Evolutionary conservation across 768 basidiomycete genomes (phyloP).

Genomic region (Hericium rajendrae): DNA sequence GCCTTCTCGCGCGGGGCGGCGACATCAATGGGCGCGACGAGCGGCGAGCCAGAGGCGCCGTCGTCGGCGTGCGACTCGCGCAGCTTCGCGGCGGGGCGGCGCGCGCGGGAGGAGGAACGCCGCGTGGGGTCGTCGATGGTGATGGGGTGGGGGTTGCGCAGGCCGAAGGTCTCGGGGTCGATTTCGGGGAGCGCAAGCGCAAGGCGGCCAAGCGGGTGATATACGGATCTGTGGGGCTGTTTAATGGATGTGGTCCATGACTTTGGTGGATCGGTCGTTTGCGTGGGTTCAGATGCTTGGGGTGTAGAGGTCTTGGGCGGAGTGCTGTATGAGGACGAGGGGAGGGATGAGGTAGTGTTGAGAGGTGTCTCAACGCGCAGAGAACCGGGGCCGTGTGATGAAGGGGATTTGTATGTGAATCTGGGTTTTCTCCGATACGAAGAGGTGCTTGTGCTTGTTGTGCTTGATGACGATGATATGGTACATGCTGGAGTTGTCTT

Average conservation of each 20-base stretch:
- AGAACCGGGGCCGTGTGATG: conserved; percentile 7
- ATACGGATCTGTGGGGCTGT: conserved; percentile 11
- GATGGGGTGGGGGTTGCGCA: not conserved
- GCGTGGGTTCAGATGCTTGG: not conserved
- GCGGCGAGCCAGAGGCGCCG: conserved; percentile 3
- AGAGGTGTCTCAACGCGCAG: conserved; percentile 11
- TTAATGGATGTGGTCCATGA: conserved; percentile 4
- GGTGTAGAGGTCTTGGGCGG: not conserved
- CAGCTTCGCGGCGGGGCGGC: conserved; percentile 10
- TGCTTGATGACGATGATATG: conserved; percentile 5
- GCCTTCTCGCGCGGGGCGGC: conserved; percentile 6
- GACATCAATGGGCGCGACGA: conserved; percentile 3
- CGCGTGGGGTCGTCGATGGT: conserved; percentile 4
- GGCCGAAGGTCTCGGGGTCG: conserved; percentile 3
- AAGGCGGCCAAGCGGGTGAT: conserved; percentile 13
- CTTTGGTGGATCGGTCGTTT: not conserved
- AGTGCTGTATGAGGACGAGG: not conserved
- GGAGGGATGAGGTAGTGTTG: conserved; percentile 4
- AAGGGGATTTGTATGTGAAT: conserved; percentile 13
- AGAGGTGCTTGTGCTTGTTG: not conserved
- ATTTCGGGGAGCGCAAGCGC: conserved; percentile 13
- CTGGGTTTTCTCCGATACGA: conserved; percentile 12
- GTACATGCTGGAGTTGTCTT: conserved; percentile 2
- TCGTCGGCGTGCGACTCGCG: conserved; percentile 9
- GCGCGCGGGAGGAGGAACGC: conserved; percentile 4